These are phyloP conservation scores for Gracilaria gracilis DNA, from an alignment of 23 red algal genomes.

Conservation along the genomic window DNA sequence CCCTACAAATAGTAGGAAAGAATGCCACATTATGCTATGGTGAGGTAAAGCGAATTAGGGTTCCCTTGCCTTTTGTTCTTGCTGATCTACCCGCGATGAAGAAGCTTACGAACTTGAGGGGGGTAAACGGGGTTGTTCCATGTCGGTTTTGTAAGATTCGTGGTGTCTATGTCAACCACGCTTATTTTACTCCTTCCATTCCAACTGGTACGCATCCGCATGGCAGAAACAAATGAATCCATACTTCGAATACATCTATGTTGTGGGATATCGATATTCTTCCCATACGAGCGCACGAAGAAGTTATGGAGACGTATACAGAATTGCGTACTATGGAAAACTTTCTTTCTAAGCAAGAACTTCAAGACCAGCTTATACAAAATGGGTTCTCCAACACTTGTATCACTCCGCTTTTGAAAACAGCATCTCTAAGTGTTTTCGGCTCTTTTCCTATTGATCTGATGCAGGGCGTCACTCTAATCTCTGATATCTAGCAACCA, in stretches of 20 bases:
- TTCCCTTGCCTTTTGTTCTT: not conserved
- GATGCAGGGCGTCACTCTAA: not conserved
- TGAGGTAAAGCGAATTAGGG: not conserved
- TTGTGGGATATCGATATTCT: not conserved
- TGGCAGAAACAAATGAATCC: not conserved
- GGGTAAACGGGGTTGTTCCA: not conserved
- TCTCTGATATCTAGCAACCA: not conserved
- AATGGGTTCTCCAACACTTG: not conserved
- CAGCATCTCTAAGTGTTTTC: not conserved
- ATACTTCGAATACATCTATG: too few species aligned
- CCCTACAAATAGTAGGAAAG: not conserved
- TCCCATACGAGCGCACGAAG: not conserved
- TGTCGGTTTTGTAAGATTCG: not conserved
- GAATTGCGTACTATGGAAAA: not conserved
- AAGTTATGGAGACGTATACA: not conserved
- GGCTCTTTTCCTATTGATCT: conserved; percentile 17
- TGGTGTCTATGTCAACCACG: not conserved
- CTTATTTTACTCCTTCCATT: not conserved
- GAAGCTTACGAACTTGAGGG: conserved; percentile 1
- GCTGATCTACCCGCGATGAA: conserved; percentile 3
- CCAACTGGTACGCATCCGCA: not conserved
- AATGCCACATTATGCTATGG: conserved; percentile 18
- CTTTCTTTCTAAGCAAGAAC: not conserved
- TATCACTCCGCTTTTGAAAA: not conserved
- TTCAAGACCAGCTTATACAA: not conserved